Base-by-base conservation (phyloP, 495 filamentous ascomycete species). In the Neurospora africana region DNA sequence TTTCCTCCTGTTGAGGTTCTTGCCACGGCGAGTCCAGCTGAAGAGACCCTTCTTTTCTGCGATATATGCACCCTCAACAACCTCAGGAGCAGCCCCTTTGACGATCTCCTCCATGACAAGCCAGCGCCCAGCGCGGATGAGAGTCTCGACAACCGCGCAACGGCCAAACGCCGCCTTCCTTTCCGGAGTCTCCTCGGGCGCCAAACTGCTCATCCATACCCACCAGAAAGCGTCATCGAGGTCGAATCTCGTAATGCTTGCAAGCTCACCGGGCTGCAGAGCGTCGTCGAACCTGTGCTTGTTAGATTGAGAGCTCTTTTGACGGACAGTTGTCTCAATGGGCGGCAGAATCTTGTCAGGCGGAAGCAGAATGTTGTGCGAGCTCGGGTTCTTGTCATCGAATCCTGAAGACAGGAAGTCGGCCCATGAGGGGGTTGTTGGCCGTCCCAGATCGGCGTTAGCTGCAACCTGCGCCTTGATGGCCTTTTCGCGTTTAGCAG, bases 171-270 rank as follows among this genome's bases (percentile, higher is more conserved):
- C 92, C 5, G 94, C 90, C 80, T 99, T 99, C 71, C 95, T 89
- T 38, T 89, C 84, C 0, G 88, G 80, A 2, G 53, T 89, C 80
- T 99, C 95, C 76, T 99, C 95, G 8, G 88, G 91, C 3, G 94
- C 95, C 78, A 99, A 81, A 84, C 95, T 98, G 76, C 88, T 95
- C 86, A 98, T 98, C 95, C 95, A 99, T 33, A 98, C 95, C 95
- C 95, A 99, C 96, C 96, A 99, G 80, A 99, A 99, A 0, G 94
- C 91, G 78, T 98, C 95, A 77, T 99, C 95, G 13, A 98, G 83
- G 72, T 96, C 91, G 68, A 99, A 87, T 61, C 87, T 86, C 38
- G 87, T 91, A 75, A 98, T 97, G 75, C 93, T 97, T 33, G 95
- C 95, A 61, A 99, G 85, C 85, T 99, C 95, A 47, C 93, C 95